A percentile compares a stretch with the other conserved stretches of the same genome.
These are phyloP conservation scores for Lipomyces starkeyi DNA, from an alignment of 805 yeast species.

Conservation along the genomic window DNA sequence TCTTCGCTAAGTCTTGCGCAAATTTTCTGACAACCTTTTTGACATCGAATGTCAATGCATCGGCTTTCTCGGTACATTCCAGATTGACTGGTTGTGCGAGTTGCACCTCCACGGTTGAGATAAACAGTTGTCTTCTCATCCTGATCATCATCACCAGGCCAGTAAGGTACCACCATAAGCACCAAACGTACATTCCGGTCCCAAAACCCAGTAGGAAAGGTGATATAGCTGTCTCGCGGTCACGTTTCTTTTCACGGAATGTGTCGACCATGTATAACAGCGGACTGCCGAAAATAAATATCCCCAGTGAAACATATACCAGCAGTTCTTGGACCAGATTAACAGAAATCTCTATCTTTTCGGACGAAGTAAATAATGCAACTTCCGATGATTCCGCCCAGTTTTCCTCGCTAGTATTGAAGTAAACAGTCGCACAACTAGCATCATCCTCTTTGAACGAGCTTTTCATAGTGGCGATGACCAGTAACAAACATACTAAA, in stretches of 20 bases:
- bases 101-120: no score
- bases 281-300: background rate
- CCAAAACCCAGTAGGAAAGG: background rate
- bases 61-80: background rate
- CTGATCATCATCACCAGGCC: background rate
- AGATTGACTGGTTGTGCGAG: no score
- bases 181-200: background rate
- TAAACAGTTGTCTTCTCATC: no score
- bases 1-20: background rate
- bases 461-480: no score
- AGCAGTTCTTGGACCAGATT: background rate
- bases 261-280: background rate
- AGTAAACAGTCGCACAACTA: no score
- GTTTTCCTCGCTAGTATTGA: no score
- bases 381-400: no score
- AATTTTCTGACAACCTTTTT: background rate
- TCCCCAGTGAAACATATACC: no score
- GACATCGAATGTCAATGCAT: background rate
- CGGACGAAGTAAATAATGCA: no score
- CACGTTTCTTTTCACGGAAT: background rate
- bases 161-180: background rate
- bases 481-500: no score
- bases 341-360: no score
- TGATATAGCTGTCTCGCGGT: background rate
- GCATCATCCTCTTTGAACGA: no score